These are phyloP conservation scores for Rossbeevera mucosa DNA, from an alignment of 768 basidiomycete genomes.

Conservation along the genomic window DNA sequence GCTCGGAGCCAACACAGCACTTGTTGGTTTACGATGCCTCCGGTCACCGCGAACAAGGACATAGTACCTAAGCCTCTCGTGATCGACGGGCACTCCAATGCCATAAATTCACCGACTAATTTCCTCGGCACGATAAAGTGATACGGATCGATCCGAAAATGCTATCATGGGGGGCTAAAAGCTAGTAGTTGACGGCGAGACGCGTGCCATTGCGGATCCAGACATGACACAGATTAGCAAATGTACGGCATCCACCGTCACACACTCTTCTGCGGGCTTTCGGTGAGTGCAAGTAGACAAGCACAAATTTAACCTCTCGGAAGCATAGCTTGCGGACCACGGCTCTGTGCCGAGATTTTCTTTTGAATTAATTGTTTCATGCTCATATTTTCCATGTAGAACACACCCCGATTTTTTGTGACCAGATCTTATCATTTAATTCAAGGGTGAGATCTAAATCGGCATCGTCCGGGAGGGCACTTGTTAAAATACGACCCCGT, in stretches of 20 bases:
- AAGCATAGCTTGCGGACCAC: too few species aligned
- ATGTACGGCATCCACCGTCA: too few species aligned
- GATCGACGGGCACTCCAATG: neutral
- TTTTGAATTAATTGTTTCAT: too few species aligned
- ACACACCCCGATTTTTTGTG: neutral
- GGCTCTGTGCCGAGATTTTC: too few species aligned
- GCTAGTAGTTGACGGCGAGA: too few species aligned
- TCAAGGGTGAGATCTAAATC: slow-evolving; percentile 8
- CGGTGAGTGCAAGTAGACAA: too few species aligned
- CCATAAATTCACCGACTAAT: neutral
- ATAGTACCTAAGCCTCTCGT: neutral
- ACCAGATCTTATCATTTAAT: neutral
- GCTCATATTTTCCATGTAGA: slow-evolving; percentile 1
- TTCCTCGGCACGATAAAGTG: neutral
- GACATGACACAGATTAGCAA: too few species aligned
- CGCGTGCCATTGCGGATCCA: too few species aligned
- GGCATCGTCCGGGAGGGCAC: slow-evolving; percentile 11
- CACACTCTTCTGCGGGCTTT: too few species aligned
- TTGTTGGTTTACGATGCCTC: neutral
- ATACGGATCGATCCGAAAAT: neutral
- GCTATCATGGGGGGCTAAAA: too few species aligned
- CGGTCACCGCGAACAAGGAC: neutral
- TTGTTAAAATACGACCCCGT: slow-evolving; percentile 3
- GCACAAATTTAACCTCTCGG: too few species aligned
- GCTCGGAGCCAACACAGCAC: neutral